These are phyloP conservation scores for Tulasnella sp. DNA, from an alignment of 768 basidiomycete genomes.

Conservation along the genomic window DNA sequence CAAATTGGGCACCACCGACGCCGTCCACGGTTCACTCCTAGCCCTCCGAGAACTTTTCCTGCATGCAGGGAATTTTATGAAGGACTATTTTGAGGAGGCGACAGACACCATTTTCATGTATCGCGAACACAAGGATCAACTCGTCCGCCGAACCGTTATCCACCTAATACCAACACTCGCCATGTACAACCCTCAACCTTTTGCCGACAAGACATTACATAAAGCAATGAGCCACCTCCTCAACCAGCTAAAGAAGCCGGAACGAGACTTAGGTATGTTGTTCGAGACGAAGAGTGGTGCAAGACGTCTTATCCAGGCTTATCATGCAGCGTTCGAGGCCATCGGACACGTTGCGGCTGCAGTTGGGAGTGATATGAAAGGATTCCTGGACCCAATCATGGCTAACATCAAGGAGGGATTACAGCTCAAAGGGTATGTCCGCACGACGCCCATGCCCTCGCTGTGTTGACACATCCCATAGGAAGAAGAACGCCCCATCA, in stretches of 20 bases:
- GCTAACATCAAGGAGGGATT: conserved; percentile 78
- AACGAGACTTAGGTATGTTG: conserved; percentile 68
- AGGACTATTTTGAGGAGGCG: conserved; percentile 69
- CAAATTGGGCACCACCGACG: conserved; percentile 67
- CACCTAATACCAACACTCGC: conserved; percentile 91
- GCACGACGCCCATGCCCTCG: neutral
- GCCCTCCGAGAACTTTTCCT: conserved; percentile 84
- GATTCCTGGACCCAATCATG: conserved; percentile 88
- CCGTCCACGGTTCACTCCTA: conserved; percentile 84
- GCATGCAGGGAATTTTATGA: conserved; percentile 94
- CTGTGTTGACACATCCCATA: conserved; percentile 13
- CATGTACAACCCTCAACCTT: conserved; percentile 85
- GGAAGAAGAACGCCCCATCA: conserved; percentile 75
- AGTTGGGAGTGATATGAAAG: conserved; percentile 90
- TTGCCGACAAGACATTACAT: conserved; percentile 82
- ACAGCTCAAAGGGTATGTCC: conserved; percentile 64
- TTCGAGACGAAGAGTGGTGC: neutral
- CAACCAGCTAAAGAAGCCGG: conserved; percentile 79
- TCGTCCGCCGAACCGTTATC: conserved; percentile 89
- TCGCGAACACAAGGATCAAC: conserved; percentile 71
- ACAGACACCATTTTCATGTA: conserved; percentile 85
- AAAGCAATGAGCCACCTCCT: conserved; percentile 88
- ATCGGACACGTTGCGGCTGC: conserved; percentile 90
- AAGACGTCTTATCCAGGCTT: conserved; percentile 15
- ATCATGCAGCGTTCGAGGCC: conserved; percentile 69